These are phyloP conservation scores for Pythium grandisporangium DNA, from an alignment of 352 stramenopile species.

Conservation along the genomic window DNA sequence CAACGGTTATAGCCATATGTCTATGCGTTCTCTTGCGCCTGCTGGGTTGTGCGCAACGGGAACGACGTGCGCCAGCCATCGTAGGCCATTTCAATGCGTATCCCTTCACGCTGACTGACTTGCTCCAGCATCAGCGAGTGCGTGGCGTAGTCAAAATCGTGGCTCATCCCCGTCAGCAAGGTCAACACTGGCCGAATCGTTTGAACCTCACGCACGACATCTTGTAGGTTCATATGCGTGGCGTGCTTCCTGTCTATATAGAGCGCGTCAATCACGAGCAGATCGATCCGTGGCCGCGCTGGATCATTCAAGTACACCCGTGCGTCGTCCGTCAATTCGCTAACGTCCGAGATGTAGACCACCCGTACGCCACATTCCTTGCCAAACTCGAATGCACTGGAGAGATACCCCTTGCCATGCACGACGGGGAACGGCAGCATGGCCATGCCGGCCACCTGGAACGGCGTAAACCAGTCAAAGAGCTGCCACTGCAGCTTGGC, in stretches of 20 bases:
- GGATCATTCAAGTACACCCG: conserved; percentile 43
- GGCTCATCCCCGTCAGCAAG: conserved; percentile 80
- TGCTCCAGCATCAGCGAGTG: conserved; percentile 33
- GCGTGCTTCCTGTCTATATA: conserved; percentile 67
- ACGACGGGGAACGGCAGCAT: conserved; percentile 72
- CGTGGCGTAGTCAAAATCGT: conserved; percentile 71
- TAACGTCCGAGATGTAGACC: conserved; percentile 87
- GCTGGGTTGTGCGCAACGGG: too few species aligned
- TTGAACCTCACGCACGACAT: conserved; percentile 55
- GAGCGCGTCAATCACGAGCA: conserved; percentile 78
- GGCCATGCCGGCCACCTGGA: conserved; percentile 30
- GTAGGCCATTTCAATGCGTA: conserved; percentile 77
- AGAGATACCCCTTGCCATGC: conserved; percentile 72
- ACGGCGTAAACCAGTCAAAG: conserved; percentile 42
- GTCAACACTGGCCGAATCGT: conserved; percentile 57
- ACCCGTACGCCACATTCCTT: conserved; percentile 51
- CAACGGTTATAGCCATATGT: too few species aligned
- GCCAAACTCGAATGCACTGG: conserved; percentile 77
- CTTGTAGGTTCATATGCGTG: conserved; percentile 80
- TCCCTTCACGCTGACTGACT: conserved; percentile 36
- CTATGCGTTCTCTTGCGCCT: too few species aligned
- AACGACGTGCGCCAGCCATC: conserved; percentile 62
- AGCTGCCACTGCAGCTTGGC: conserved; percentile 59
- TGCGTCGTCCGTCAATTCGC: conserved; percentile 54
- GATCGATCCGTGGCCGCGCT: conserved; percentile 47